Percentiles rank a stretch among this genome's conserved stretches.
These are phyloP conservation scores for Sanghuangporus sanghuang DNA, from an alignment of 1,284 basidiomycete genomes.

Conservation along the genomic window DNA sequence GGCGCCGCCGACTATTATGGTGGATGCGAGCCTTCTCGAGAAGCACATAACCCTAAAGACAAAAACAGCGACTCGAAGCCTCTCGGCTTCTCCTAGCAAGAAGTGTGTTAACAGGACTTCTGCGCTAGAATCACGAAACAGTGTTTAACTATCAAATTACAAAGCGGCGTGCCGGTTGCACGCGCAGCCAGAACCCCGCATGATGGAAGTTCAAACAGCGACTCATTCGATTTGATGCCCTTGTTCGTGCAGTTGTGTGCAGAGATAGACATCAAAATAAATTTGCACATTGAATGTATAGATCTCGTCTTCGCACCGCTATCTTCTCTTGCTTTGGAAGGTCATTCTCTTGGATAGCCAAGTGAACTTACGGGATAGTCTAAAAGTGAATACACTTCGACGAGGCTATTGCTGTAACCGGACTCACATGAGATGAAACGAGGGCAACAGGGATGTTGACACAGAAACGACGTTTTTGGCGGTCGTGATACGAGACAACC, in stretches of 20 bases:
- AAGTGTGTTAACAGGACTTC: slow-evolving; percentile 7
- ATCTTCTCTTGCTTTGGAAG: not conserved
- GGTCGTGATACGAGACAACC: slow-evolving; percentile 5
- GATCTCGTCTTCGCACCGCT: not conserved
- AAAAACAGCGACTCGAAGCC: slow-evolving; percentile 13
- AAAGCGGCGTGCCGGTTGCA: slow-evolving; percentile 14
- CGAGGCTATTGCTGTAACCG: not conserved
- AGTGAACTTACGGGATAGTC: not conserved
- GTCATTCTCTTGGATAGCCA: not conserved
- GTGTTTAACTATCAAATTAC: slow-evolving; percentile 8
- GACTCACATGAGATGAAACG: slow-evolving; percentile 1
- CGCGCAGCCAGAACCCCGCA: slow-evolving; percentile 11
- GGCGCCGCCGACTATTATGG: slow-evolving; percentile 9
- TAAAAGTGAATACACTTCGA: not conserved
- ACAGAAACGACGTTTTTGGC: not conserved
- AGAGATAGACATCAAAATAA: slow-evolving; percentile 7
- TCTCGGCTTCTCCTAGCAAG: slow-evolving; percentile 5
- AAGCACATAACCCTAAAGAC: slow-evolving; percentile 1
- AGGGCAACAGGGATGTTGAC: not conserved
- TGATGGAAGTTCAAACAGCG: slow-evolving; percentile 12
- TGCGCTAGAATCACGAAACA: slow-evolving; percentile 10
- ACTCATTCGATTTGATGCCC: slow-evolving; percentile 12
- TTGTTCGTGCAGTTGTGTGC: not conserved
- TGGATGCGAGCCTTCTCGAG: not conserved
- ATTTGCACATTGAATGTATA: not conserved